Percentiles rank a stretch among this genome's conserved stretches.
phyloP scores from a whole-genome alignment of 1,139 yeast genomes.

The Debaryomyces singareniensis region DNA sequence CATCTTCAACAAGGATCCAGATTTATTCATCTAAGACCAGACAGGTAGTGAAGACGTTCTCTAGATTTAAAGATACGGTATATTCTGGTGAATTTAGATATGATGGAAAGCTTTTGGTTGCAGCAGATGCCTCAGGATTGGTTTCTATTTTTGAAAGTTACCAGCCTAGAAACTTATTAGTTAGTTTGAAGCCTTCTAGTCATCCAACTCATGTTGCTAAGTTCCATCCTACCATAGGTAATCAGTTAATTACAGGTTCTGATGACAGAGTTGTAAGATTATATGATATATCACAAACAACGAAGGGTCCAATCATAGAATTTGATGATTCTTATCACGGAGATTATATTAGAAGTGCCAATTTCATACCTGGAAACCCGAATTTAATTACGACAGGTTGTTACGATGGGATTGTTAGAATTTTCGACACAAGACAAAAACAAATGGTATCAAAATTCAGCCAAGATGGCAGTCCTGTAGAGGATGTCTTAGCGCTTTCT shows the following conservation, averaged over 20 bases:
- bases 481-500: conserved; percentile 74
- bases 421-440: conserved; percentile 80
- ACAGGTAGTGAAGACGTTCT: conserved; percentile 81
- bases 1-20: conserved; percentile 88
- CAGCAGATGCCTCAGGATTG: conserved; percentile 84
- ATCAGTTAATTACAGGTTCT: conserved; percentile 78
- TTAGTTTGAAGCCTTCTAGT: conserved; percentile 72
- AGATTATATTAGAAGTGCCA: conserved; percentile 83
- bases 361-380: conserved; percentile 67
- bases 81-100: conserved; percentile 76
- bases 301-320: conserved; percentile 55
- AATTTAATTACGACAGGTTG: conserved; percentile 87
- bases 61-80: conserved; percentile 88
- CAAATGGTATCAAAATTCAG: conserved; percentile 28
- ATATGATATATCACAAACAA: conserved; percentile 81
- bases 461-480: conserved; percentile 64
- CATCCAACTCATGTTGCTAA: conserved; percentile 95
- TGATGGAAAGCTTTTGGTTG: conserved; percentile 79
- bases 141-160: conserved; percentile 79
- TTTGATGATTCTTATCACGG: conserved; percentile 64
- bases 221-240: conserved; percentile 69
- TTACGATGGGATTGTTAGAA: conserved; percentile 79
- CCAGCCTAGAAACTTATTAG: conserved; percentile 71
- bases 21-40: conserved; percentile 89
- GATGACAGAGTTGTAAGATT: conserved; percentile 85